Base-by-base conservation (phyloP, 176 grass and related monocot genomes). In the Luzula sylvatica region DNA sequence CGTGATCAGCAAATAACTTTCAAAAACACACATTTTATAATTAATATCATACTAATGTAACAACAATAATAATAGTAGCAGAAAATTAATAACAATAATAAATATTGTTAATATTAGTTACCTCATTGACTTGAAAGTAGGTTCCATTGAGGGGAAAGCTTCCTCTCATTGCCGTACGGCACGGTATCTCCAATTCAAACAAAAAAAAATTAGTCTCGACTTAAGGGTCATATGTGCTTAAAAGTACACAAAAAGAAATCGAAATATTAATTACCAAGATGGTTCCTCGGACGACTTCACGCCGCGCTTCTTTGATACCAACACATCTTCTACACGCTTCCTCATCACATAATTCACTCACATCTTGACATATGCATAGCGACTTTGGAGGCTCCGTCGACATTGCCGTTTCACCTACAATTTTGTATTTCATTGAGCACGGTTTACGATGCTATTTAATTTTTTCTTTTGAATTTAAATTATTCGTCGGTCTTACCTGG, bases 61-160 rank as follows among this genome's bases (percentile, higher is more conserved):
- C 25, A 40, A 55, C 47, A 54, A 67, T 56, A 52, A 28, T 11
- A 28, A 11, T 47, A 26, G 5, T 4, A 75, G 28, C 25, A 64
- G 47, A n/a, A n/a, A 15, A 12, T 46, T 20, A 64, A 12, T 35
- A 55, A 23, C 21, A 5, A 20, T 38, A 21, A 43, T n/a, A 56
- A 22, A 42, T 3, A 19, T 18, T 45, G 48, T 23, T 55, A 48
- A 38, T 68, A 48, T 27, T 52, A 50, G 8, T 70, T 61, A 82
- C 80, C 80, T 82, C 83, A 26, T 82, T 95, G 53, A 88, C 80
- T 87, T 79, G 80, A 52, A 95, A 95, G 65, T 88, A 88, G 38
- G 80, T 88, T 13, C 89, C 80, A 38, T 79, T 95, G 28, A 88
- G 89, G 59, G 89, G 71, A 47, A 95, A 85, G 58, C 67, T 85